Percentiles rank a stretch among this genome's conserved stretches.
Conservation (phyloP, 2,329 filamentous ascomycete species). For the Sporothrix brunneoviolacea region DNA sequence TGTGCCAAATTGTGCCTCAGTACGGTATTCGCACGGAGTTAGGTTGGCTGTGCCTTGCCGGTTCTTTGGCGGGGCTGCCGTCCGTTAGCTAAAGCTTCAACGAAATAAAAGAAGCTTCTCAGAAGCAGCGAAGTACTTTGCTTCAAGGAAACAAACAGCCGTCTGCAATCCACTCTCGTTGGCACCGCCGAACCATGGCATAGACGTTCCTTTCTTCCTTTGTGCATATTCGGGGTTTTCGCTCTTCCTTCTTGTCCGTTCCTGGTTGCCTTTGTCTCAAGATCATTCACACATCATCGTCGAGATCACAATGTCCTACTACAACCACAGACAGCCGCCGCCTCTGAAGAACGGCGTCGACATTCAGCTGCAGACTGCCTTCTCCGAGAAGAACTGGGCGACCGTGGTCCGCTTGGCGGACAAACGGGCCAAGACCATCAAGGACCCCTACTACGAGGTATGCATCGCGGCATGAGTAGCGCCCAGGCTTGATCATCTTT, state of each 20-base stretch:
- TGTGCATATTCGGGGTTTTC: not conserved
- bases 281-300: not conserved
- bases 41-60: too few species aligned
- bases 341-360: constrained; percentile 45
- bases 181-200: too few species aligned
- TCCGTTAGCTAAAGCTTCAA: too few species aligned
- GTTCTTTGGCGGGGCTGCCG: too few species aligned
- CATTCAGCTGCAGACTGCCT: constrained; percentile 49
- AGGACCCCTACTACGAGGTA: constrained; percentile 53
- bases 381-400: constrained; percentile 48
- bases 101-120: too few species aligned
- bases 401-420: constrained; percentile 45
- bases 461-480: constrained; percentile 18
- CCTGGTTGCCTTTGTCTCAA: not conserved
- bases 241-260: not conserved
- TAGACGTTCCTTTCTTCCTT: not conserved
- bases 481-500: too few species aligned
- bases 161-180: too few species aligned
- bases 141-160: too few species aligned
- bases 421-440: constrained; percentile 41
- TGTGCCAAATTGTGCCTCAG: too few species aligned
- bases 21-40: too few species aligned
- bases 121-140: too few species aligned
- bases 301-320: constrained; percentile 18
- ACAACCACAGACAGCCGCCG: constrained; percentile 24